Base-by-base conservation (phyloP, 305 asterid species). In the Rubia balearica region DNA sequence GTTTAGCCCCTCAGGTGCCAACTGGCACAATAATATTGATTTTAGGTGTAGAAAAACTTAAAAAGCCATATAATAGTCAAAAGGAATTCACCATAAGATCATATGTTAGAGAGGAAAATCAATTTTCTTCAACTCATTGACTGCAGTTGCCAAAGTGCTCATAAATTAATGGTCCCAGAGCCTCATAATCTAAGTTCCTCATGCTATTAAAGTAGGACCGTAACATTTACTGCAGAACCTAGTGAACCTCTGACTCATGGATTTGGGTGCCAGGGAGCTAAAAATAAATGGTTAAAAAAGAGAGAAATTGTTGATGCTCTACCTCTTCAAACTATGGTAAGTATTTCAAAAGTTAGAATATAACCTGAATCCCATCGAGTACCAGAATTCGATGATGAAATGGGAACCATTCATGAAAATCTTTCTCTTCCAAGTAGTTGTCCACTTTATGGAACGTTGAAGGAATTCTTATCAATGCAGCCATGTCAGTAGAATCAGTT, bases 331-430 rank as follows among this genome's bases (percentile, higher is more conserved):
- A 57, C 13, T 19, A 63, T 17, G 4, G 33, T 7, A n/a, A 68
- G 61, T 36, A 67, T 21, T 14, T 46, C 30, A 30, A 36, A 36
- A 43, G 43, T 12, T 71, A 73, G 72, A 69, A 75, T 72, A 30
- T 27, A 71, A 91, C 97, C 97, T 91, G 98, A 74, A 94, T 87
- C 24, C 96, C 91, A 61, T 91, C 97, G 75, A 94, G 97, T 81
- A 91, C 93, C 33, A 94, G 91, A 80, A 94, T 77, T 42, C 97
- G 89, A 74, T 78, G 86, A 22, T 90, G 85, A 71, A 40, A 71
- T 49, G 94, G 53, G 77, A 89, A 87, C 85, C 85, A 83, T 59
- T 76, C 55, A 38, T n/a, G 72, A 43, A 73, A 82, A 78, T 85
- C 88, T 76, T 73, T 82, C 38, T 80, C 83, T 49, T 71, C 78